Evolutionary conservation across 2,329 filamentous ascomycete genomes (phyloP).

Genomic region (Fusarium tjaetaba): DNA sequence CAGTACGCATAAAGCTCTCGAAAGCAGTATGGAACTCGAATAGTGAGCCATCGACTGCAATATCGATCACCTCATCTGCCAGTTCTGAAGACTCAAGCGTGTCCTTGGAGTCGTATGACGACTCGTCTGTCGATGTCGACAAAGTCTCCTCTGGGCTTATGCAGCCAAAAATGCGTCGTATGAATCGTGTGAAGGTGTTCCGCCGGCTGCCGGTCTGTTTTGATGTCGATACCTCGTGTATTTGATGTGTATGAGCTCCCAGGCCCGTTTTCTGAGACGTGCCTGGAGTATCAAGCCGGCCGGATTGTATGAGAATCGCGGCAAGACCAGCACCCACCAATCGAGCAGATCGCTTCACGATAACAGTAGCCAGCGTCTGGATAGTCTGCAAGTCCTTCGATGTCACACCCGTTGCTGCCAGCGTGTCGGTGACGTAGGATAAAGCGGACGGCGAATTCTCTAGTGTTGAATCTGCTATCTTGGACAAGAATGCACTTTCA

Average conservation of each 20-base stretch:
- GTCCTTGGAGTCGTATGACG: background rate
- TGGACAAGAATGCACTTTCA: background rate
- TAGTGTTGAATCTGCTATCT: background rate
- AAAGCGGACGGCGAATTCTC: background rate
- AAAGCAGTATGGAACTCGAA: slow-evolving; percentile 11
- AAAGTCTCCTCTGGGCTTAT: accelerated
- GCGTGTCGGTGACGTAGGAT: accelerated
- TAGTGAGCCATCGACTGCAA: slow-evolving; percentile 1
- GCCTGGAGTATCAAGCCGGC: background rate
- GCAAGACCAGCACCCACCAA: slow-evolving; percentile 5
- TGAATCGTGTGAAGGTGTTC: accelerated
- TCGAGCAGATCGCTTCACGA: slow-evolving; percentile 1
- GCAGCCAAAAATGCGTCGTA: background rate
- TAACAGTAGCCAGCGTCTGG: background rate
- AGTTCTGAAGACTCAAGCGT: background rate
- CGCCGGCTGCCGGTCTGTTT: accelerated
- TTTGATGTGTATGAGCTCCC: background rate
- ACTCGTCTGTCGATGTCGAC: background rate
- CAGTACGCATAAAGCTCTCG: background rate
- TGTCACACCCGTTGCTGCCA: background rate
- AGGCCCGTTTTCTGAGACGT: background rate
- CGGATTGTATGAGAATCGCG: background rate
- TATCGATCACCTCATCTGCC: background rate
- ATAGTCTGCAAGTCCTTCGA: background rate
- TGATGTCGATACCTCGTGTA: accelerated